These are phyloP conservation scores for Fraxinus baroniana DNA, from an alignment of 305 asterid genomes.

Conservation along the genomic window DNA sequence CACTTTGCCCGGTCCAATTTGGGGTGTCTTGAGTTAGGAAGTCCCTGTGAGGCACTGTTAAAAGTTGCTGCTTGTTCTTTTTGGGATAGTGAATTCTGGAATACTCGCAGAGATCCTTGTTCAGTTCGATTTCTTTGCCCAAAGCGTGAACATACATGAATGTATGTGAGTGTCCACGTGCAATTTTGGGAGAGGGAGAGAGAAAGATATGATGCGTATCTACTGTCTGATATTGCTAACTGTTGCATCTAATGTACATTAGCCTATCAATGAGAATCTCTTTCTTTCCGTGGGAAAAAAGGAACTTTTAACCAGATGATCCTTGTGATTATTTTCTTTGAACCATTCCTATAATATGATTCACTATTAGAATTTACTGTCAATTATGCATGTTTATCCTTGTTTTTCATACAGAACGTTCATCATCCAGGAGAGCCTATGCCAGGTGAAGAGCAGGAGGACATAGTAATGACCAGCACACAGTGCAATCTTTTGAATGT, in stretches of 20 bases:
- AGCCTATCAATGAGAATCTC: neutral
- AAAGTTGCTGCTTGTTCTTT: neutral
- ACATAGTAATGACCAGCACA: conserved; percentile 82
- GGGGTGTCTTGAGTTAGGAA: neutral
- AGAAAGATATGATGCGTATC: neutral
- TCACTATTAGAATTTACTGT: neutral
- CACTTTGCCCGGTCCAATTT: neutral
- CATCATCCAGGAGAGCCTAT: conserved; percentile 80
- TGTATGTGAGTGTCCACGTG: neutral
- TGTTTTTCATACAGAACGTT: conserved; percentile 61
- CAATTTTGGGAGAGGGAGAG: neutral
- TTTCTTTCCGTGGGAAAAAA: conserved; percentile 3
- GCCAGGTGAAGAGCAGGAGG: conserved; percentile 99
- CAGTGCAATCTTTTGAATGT: conserved; percentile 62
- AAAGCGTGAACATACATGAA: neutral
- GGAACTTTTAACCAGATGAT: neutral
- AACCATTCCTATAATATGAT: neutral
- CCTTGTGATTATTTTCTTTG: neutral
- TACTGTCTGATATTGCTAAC: neutral
- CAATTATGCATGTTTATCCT: conserved; percentile 10
- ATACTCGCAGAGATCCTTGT: neutral
- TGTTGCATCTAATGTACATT: neutral
- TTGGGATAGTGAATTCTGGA: neutral
- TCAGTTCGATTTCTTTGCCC: neutral
- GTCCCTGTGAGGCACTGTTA: neutral